These are phyloP conservation scores for Chenopodium album DNA, from an alignment of 148 eudicot genomes.

Conservation along the genomic window DNA sequence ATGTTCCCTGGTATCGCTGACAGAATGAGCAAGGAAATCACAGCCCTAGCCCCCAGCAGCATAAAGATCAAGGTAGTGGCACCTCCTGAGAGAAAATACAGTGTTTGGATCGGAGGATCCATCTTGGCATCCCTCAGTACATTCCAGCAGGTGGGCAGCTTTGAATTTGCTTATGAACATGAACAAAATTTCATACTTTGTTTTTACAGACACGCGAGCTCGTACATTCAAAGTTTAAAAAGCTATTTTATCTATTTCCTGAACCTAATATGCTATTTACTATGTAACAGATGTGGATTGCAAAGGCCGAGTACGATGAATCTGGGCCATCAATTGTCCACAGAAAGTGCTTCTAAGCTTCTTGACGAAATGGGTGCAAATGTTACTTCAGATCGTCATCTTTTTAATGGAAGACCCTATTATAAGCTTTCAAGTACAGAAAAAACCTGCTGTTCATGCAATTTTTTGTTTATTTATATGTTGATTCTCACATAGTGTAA, in stretches of 20 bases:
- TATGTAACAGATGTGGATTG: conserved; percentile 36
- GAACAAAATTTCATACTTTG: background rate
- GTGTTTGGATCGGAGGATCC: conserved; percentile 93
- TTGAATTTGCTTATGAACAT: background rate
- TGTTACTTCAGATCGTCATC: conserved; percentile 8
- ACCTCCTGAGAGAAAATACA: conserved; percentile 95
- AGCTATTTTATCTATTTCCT: background rate
- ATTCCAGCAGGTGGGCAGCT: conserved; percentile 65
- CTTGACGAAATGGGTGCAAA: background rate
- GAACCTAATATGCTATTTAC: background rate
- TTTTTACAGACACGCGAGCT: background rate
- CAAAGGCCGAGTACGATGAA: conserved; percentile 37
- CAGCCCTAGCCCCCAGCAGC: conserved; percentile 82
- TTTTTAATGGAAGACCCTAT: conserved; percentile 11
- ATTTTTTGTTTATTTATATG: conserved; percentile 22
- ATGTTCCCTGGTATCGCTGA: conserved; percentile 91
- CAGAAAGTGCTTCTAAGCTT: conserved; percentile 38
- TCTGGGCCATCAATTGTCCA: conserved; percentile 42
- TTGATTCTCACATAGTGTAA: conserved; percentile 34
- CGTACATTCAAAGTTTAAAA: too few relatives aligned
- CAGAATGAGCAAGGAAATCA: conserved; percentile 86
- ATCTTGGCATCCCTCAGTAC: conserved; percentile 91
- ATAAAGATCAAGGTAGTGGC: conserved; percentile 94
- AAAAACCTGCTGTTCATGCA: conserved; percentile 17
- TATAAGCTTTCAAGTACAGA: conserved; percentile 12